Conservation (phyloP, 306 rosid species). For the Lathyrus aphaca region DNA sequence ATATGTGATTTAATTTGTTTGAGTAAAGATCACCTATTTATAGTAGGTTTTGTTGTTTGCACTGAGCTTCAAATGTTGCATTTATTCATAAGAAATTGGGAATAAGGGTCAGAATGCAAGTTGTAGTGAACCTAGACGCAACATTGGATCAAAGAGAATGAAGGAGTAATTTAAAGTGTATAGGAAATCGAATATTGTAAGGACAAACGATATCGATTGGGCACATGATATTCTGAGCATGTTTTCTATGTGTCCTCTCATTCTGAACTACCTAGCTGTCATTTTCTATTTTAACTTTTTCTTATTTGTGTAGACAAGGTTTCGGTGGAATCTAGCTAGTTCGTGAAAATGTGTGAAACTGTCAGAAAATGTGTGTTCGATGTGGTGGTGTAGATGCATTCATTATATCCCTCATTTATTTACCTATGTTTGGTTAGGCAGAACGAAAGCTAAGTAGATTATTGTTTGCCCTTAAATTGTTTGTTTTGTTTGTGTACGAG, state of each 20-base stretch:
- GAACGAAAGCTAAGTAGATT: too few relatives aligned
- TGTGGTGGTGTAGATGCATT: not conserved
- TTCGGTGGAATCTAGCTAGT: slow-evolving; percentile 33
- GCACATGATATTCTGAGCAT: slow-evolving; percentile 42
- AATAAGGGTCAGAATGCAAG: not conserved
- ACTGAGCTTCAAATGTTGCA: slow-evolving; percentile 35
- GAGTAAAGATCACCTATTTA: slow-evolving; percentile 14
- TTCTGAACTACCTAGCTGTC: not conserved
- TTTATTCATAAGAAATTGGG: slow-evolving; percentile 24
- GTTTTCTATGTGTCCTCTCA: not conserved
- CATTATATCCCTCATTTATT: not conserved
- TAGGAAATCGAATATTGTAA: slow-evolving; percentile 32
- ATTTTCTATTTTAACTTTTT: slow-evolving; percentile 21
- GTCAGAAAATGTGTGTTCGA: not conserved
- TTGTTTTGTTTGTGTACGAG: too few relatives aligned
- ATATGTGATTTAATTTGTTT: not conserved
- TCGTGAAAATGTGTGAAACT: slow-evolving; percentile 8
- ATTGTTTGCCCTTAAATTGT: too few relatives aligned
- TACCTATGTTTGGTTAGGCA: too few relatives aligned
- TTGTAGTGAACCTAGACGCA: slow-evolving; percentile 55
- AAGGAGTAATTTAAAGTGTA: not conserved
- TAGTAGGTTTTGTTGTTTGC: slow-evolving; percentile 8
- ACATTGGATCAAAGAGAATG: slow-evolving; percentile 32
- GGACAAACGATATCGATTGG: slow-evolving; percentile 32
- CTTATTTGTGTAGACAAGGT: not conserved